Evolutionary conservation across 305 asterid genomes (phyloP), one percentile per base, ranked within the genome.

Genomic region (Plantago coronopus): DNA sequence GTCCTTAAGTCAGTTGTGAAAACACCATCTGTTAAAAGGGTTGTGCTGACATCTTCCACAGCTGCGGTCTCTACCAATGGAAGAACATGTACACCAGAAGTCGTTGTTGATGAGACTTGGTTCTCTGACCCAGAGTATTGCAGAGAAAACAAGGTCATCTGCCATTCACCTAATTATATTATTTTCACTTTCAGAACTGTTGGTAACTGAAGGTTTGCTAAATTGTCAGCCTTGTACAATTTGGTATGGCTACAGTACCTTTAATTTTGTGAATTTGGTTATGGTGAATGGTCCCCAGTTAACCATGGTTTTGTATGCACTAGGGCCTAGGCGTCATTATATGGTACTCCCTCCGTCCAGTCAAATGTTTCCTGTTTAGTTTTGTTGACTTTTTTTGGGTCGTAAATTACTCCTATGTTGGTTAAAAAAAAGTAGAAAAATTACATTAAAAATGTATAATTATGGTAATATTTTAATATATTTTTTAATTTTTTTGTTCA

Each of bases 81-180:
- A 19, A 34, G 62, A 56, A 72, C 75, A 48, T 63, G 62, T 16
- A 62, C 69, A 17, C 66, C 79, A 65, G 72, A 69, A 38, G 76
- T 72, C 5, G 82, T 79, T 23, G 68, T 79, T 25, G 82, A 79
- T 46, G 84, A 79, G 57, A 72, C 81, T 23, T 70, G 79, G 84
- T 75, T 75, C 73, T 53, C 79, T 29, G 67, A 62, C 61, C 62
- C 67, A 0, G 79, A 76, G 23, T 62, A 51, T 50, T 70, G 79
- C 77, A 79, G 42, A 54, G 69, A 70, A 68, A 71, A 50, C 5
- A 65, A 72, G 84, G 84, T 76, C 49, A n/a, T n/a, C 51, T 31
- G 17, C 16, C 38, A 14, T 50, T 40, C 34, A 29, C 21, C 9
- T 45, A 15, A 2, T 56, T 17, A 40, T 34, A 15, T 56, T 31